Conservation (phyloP, 805 yeast species). For the Spathaspora hagerdaliae region DNA sequence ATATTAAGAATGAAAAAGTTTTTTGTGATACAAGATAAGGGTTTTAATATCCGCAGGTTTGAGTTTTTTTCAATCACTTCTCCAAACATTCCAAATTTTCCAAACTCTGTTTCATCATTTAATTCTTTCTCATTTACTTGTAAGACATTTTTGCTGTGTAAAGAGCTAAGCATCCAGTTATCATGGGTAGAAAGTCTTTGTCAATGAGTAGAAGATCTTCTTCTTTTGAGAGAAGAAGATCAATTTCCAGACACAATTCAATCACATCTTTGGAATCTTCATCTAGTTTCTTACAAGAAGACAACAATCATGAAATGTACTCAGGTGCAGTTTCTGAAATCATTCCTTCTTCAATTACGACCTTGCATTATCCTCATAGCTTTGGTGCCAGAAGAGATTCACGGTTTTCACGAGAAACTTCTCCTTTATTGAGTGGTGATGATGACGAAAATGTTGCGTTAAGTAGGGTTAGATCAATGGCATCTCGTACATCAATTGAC, state of each 20-base stretch:
- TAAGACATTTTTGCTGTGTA: background rate
- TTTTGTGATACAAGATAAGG: too few relatives aligned
- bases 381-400: slow-evolving; percentile 25
- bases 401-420: slow-evolving; percentile 23
- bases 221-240: slow-evolving; percentile 16
- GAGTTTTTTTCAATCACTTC: too few relatives aligned
- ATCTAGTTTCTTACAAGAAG: slow-evolving; percentile 30
- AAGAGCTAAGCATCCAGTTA: too few relatives aligned
- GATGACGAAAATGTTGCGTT: slow-evolving; percentile 18
- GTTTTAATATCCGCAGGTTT: too few relatives aligned
- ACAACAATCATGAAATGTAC: slow-evolving; percentile 63
- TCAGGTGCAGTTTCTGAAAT: slow-evolving; percentile 76
- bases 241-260: slow-evolving; percentile 29
- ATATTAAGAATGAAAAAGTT: too few relatives aligned
- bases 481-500: slow-evolving; percentile 34
- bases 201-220: slow-evolving; percentile 19
- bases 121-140: background rate
- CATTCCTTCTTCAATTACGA: slow-evolving; percentile 72
- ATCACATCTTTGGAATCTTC: slow-evolving; percentile 27
- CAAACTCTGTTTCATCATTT: too few relatives aligned
- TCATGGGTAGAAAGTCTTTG: background rate
- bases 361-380: slow-evolving; percentile 69
- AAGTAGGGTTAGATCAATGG: slow-evolving; percentile 30
- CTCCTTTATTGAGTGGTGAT: slow-evolving; percentile 30
- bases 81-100: too few relatives aligned